Evolutionary conservation across 1,284 basidiomycete species (phyloP).

Genomic region (Quambalaria eucalypti): DNA sequence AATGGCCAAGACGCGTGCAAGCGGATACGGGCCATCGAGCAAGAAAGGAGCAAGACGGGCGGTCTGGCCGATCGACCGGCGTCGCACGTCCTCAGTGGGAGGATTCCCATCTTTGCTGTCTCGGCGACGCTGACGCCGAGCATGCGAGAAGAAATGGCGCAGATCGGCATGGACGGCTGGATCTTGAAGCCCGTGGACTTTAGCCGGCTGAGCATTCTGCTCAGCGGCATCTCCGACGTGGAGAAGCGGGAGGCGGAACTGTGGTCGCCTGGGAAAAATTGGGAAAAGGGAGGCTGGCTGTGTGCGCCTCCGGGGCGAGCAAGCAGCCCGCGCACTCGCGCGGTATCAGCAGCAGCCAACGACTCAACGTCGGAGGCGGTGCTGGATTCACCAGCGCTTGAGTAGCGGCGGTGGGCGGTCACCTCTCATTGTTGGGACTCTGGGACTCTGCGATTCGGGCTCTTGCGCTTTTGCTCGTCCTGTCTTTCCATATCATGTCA

Average conservation of each 20-base stretch:
- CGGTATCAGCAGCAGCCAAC: not conserved
- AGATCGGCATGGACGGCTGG: slow-evolving; percentile 70
- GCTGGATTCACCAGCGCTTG: not conserved
- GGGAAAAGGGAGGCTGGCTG: slow-evolving; percentile 43
- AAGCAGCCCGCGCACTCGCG: not conserved
- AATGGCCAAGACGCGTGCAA: slow-evolving; percentile 66
- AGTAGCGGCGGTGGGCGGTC: too few species aligned
- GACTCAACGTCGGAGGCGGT: not conserved
- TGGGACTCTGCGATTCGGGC: too few species aligned
- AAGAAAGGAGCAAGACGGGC: slow-evolving; percentile 10
- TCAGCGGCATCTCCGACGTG: slow-evolving; percentile 25
- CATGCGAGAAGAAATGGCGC: slow-evolving; percentile 57
- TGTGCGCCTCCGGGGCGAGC: slow-evolving; percentile 20
- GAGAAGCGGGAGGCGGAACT: slow-evolving; percentile 22
- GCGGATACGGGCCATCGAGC: slow-evolving; percentile 51
- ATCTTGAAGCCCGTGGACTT: slow-evolving; percentile 79
- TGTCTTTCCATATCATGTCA: too few species aligned
- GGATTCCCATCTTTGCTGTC: slow-evolving; percentile 74
- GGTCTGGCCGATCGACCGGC: slow-evolving; percentile 21
- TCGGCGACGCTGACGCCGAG: slow-evolving; percentile 65
- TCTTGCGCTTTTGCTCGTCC: too few species aligned
- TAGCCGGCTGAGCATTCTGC: slow-evolving; percentile 39
- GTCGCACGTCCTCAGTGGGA: slow-evolving; percentile 55
- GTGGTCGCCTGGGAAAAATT: slow-evolving; percentile 29
- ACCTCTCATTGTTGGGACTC: too few species aligned